These are phyloP conservation scores for Calocera viscosa DNA, from an alignment of 768 basidiomycete species.

Conservation along the genomic window DNA sequence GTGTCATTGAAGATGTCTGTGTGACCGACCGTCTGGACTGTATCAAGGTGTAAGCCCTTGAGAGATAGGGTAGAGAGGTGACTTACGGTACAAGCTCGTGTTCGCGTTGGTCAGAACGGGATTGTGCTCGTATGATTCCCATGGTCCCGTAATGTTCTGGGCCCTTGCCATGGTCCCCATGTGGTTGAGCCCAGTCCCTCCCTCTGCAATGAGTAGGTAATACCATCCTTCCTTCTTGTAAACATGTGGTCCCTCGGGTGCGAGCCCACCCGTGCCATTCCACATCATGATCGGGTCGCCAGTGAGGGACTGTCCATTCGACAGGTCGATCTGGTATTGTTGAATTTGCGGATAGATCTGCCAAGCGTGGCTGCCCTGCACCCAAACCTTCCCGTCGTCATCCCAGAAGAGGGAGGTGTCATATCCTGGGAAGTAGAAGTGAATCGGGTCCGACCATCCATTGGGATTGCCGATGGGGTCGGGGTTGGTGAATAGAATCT, in stretches of 20 bases:
- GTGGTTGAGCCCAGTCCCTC: constrained; percentile 21
- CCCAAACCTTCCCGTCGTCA: constrained; percentile 24
- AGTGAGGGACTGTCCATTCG: constrained; percentile 20
- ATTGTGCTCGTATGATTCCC: constrained; percentile 19
- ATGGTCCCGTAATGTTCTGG: constrained; percentile 24
- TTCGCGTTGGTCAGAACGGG: constrained; percentile 25
- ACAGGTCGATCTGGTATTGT: constrained; percentile 22
- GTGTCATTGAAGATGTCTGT: constrained; percentile 30
- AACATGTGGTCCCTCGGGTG: constrained; percentile 25
- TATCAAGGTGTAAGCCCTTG: not conserved
- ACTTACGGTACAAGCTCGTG: constrained; percentile 7
- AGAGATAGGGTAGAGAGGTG: not conserved
- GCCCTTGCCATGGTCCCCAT: constrained; percentile 27
- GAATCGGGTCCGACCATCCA: constrained; percentile 26
- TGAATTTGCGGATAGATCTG: constrained; percentile 20
- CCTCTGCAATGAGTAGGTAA: constrained; percentile 32
- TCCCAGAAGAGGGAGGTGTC: constrained; percentile 29
- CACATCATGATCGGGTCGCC: constrained; percentile 26
- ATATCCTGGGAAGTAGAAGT: constrained; percentile 28
- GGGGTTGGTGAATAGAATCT: constrained; percentile 11
- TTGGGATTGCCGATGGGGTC: constrained; percentile 10
- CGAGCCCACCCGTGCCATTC: constrained; percentile 18
- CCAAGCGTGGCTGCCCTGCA: constrained; percentile 22
- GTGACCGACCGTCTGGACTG: constrained; percentile 32
- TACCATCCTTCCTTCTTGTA: constrained; percentile 22